These are phyloP conservation scores for Eucalyptus urophylla DNA, from an alignment of 345 rosid species.

Conservation along the genomic window DNA sequence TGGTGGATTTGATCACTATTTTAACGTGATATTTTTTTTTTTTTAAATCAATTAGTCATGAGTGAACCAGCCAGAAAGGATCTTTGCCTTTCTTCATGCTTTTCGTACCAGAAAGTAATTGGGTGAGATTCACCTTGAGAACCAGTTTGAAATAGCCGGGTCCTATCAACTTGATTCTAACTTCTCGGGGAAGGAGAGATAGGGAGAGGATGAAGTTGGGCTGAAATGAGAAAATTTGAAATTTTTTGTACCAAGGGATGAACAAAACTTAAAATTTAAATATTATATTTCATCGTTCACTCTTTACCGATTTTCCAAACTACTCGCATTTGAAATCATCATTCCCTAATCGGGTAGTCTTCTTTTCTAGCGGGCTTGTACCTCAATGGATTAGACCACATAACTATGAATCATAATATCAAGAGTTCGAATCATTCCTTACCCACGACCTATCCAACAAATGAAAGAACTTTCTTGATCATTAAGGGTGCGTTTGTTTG, in stretches of 20 bases:
- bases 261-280: no score
- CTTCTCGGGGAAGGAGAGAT: background rate
- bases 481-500: no score
- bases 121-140: no score
- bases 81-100: background rate
- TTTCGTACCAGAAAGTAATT: background rate
- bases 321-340: background rate
- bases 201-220: background rate
- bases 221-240: no score
- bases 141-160: background rate
- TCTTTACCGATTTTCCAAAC: no score
- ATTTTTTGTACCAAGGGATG: no score
- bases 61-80: background rate
- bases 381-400: background rate
- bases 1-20: background rate
- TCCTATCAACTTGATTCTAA: no score
- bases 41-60: background rate
- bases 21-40: background rate
- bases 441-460: rapidly evolving
- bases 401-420: no score
- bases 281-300: no score
- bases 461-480: rapidly evolving
- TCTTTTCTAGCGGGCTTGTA: background rate
- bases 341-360: background rate
- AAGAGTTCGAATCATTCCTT: background rate